Evolutionary conservation across 495 filamentous ascomycete genomes (phyloP).

Genomic region (Daldinia vernicosa): DNA sequence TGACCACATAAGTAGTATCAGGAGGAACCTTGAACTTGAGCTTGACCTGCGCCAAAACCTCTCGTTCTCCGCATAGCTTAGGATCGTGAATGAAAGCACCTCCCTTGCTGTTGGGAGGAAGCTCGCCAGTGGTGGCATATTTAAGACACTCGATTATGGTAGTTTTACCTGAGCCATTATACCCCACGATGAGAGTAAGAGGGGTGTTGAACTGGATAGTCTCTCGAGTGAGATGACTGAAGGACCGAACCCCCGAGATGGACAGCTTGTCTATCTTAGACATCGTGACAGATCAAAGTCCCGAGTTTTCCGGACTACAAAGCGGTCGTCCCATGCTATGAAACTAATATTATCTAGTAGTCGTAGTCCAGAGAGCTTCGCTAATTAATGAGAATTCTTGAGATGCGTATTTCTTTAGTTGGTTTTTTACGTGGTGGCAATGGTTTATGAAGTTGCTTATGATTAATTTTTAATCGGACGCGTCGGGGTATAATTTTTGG

Average conservation of each 20-base stretch:
- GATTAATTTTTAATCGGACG: slow-evolving; percentile 21
- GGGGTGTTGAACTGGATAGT: slow-evolving; percentile 91
- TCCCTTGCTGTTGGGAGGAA: slow-evolving; percentile 91
- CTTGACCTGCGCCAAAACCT: slow-evolving; percentile 91
- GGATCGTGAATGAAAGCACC: slow-evolving; percentile 98
- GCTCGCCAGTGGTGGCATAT: slow-evolving; percentile 93
- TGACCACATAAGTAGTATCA: slow-evolving; percentile 79
- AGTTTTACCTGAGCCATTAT: slow-evolving; percentile 98
- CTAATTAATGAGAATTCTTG: background rate
- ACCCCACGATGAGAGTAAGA: slow-evolving; percentile 93
- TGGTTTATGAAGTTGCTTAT: background rate
- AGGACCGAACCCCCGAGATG: slow-evolving; percentile 89
- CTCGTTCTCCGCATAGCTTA: slow-evolving; percentile 88
- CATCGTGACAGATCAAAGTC: slow-evolving; percentile 49
- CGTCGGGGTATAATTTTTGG: slow-evolving; percentile 29
- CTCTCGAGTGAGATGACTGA: slow-evolving; percentile 78
- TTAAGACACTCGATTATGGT: slow-evolving; percentile 99
- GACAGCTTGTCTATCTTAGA: slow-evolving; percentile 89
- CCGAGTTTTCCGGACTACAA: slow-evolving; percentile 12
- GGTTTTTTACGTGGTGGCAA: background rate
- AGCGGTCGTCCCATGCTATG: slow-evolving; percentile 25
- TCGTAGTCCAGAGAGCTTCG: background rate
- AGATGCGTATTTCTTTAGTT: background rate
- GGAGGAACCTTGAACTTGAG: slow-evolving; percentile 81
- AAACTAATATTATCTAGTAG: background rate